Evolutionary conservation across 495 filamentous ascomycete genomes (phyloP).

Genomic region (Hypoxylon rickii): DNA sequence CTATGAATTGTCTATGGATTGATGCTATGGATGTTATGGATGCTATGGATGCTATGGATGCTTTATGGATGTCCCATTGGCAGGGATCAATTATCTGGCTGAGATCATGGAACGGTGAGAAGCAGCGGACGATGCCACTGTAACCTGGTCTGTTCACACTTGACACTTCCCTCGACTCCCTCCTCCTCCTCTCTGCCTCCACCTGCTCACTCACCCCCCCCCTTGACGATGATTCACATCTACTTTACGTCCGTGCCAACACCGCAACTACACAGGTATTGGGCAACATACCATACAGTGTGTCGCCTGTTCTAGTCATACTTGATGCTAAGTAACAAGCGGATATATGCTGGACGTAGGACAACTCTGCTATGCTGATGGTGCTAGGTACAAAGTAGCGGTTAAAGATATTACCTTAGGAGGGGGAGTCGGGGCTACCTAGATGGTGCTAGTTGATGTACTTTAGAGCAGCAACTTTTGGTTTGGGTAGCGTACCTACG

Average conservation of each 20-base stretch:
- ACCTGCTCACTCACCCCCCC: conserved; percentile 11
- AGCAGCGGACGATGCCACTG: conserved; percentile 23
- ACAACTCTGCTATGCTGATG: too few relatives aligned
- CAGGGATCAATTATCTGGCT: conserved; percentile 27
- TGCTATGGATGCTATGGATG: too few relatives aligned
- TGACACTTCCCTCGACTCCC: neutral
- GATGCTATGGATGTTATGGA: too few relatives aligned
- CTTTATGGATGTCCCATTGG: conserved; percentile 24
- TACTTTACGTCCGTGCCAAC: conserved; percentile 22
- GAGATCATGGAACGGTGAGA: conserved; percentile 36
- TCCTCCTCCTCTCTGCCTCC: conserved; percentile 14
- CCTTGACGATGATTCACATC: conserved; percentile 30
- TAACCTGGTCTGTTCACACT: neutral
- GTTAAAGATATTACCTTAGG: too few relatives aligned
- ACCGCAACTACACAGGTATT: conserved; percentile 1
- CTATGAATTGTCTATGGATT: too few relatives aligned
- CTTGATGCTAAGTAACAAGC: too few relatives aligned
- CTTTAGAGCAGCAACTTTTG: neutral
- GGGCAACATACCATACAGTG: conserved; percentile 7
- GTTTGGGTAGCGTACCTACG: neutral
- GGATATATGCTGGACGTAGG: neutral
- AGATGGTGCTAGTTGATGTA: neutral
- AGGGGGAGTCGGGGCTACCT: too few relatives aligned
- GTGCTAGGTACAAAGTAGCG: too few relatives aligned
- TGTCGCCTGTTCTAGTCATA: neutral